Conservation (phyloP, 441 rosid species). For the Melastoma candidum region DNA sequence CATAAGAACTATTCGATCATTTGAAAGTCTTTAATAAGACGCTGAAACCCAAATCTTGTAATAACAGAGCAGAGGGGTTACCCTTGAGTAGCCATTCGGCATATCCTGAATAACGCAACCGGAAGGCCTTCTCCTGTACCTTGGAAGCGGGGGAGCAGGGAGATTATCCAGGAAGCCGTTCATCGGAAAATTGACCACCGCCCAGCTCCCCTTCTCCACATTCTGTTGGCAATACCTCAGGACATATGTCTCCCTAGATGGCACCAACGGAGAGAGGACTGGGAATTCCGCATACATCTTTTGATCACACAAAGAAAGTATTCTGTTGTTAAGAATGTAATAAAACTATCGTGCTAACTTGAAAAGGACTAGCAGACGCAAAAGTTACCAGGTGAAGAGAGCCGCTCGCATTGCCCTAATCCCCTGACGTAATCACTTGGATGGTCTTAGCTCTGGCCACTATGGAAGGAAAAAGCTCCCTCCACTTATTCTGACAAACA, state of each 20-base stretch:
- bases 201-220: constrained; percentile 55
- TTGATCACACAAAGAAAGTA: constrained; percentile 15
- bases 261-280: constrained; percentile 67
- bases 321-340: no score
- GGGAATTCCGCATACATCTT: constrained; percentile 82
- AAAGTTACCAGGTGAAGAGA: constrained; percentile 63
- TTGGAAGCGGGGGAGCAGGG: constrained; percentile 30
- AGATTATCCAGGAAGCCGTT: constrained; percentile 47
- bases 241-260: constrained; percentile 67
- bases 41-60: neutral
- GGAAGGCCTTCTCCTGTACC: constrained; percentile 57
- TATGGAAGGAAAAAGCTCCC: constrained; percentile 80
- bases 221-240: constrained; percentile 76
- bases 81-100: constrained; percentile 92
- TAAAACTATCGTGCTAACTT: neutral
- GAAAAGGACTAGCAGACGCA: neutral
- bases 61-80: constrained; percentile 5
- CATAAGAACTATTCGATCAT: neutral
- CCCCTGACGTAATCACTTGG: constrained; percentile 53
- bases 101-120: constrained; percentile 87
- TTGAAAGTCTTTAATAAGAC: no score
- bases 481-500: constrained; percentile 62
- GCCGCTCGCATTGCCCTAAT: constrained; percentile 54
- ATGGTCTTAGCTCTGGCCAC: constrained; percentile 77
- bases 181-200: constrained; percentile 68